Evolutionary conservation across 2,329 filamentous ascomycete genomes (phyloP).

Genomic region (Epichloe typhina): DNA sequence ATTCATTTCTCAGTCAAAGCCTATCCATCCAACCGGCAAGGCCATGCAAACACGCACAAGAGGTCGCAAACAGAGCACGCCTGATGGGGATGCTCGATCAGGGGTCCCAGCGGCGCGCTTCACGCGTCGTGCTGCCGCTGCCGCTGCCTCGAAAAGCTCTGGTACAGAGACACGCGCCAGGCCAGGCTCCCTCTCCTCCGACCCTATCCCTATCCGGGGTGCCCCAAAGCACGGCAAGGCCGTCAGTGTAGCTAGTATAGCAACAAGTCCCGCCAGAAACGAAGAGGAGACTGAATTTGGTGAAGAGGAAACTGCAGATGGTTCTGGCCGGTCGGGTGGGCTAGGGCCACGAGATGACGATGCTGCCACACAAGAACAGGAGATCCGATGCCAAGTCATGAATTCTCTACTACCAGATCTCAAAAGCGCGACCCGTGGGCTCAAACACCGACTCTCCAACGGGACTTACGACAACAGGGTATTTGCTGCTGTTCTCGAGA

Average conservation of each 20-base stretch:
- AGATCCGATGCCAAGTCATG: neutral
- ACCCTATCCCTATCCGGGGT: neutral
- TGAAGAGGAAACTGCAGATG: neutral
- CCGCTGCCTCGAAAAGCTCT: neutral
- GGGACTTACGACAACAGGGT: neutral
- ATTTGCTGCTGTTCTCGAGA: neutral
- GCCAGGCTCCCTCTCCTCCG: neutral
- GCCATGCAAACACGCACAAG: neutral
- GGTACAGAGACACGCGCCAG: neutral
- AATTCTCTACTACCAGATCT: constrained; percentile 1
- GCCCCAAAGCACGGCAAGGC: neutral
- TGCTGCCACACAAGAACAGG: neutral
- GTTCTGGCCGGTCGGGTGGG: neutral
- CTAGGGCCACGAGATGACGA: neutral
- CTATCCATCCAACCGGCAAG: neutral
- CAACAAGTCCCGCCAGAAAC: neutral
- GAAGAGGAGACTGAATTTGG: neutral
- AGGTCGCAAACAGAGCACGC: neutral
- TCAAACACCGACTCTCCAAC: constrained; percentile 3
- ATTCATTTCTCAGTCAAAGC: neutral
- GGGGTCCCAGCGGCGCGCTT: neutral
- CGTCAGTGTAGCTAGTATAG: constrained; percentile 2
- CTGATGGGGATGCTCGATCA: neutral
- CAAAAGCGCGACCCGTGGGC: constrained; percentile 1
- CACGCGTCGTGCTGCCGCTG: neutral